These are phyloP conservation scores for Suillus variegatus DNA, from an alignment of 768 basidiomycete genomes.

Conservation along the genomic window DNA sequence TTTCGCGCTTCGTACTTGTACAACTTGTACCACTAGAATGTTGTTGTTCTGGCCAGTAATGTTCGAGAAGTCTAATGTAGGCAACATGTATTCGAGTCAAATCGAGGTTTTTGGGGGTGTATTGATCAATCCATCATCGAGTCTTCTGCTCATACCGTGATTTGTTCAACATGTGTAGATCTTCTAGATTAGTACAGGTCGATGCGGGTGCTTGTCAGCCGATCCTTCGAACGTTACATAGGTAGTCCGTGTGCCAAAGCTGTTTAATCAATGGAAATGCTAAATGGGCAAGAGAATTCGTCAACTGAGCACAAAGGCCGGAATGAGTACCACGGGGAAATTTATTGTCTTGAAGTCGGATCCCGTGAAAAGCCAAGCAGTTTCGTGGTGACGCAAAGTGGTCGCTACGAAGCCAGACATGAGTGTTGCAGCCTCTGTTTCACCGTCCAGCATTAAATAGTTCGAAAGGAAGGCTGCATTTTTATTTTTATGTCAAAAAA, in stretches of 20 bases:
- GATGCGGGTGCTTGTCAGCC: too few species aligned
- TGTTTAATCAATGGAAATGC: too few species aligned
- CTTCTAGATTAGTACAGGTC: too few species aligned
- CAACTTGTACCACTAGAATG: not conserved
- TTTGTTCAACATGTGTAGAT: not conserved
- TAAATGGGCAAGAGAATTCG: too few species aligned
- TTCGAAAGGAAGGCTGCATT: not conserved
- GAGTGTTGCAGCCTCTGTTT: not conserved
- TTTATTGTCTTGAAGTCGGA: conserved; percentile 37
- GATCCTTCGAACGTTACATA: too few species aligned
- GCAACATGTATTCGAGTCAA: not conserved
- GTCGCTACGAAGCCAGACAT: not conserved
- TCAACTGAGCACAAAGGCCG: too few species aligned
- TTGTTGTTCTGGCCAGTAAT: not conserved
- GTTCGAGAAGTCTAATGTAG: not conserved
- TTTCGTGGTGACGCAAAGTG: conserved; percentile 19
- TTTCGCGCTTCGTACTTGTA: not conserved
- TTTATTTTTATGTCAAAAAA: too few species aligned
- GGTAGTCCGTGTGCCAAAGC: too few species aligned
- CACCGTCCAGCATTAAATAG: not conserved
- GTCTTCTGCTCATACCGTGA: not conserved
- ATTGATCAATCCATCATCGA: not conserved
- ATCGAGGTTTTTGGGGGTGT: not conserved
- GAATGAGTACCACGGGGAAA: conserved; percentile 33
- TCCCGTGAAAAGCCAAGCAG: conserved; percentile 35